Evolutionary conservation across 1,139 yeast species (phyloP).

Genomic region (Lodderomyces oxycetoniae): DNA sequence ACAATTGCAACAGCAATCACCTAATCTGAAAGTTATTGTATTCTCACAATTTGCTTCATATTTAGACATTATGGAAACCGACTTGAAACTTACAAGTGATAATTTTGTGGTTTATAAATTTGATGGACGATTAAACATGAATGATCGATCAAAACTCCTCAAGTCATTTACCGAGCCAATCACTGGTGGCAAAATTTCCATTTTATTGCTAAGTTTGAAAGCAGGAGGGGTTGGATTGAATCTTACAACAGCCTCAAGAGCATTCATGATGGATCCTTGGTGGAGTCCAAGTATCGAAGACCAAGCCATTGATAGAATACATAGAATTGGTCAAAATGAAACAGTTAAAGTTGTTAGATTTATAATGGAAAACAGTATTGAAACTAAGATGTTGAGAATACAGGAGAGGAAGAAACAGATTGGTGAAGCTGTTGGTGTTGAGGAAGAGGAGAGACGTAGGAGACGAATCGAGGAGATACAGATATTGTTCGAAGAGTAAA

Average conservation of each 20-base stretch:
- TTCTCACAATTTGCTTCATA: conserved; percentile 89
- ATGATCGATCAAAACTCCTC: conserved; percentile 60
- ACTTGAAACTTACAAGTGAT: conserved; percentile 39
- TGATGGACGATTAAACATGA: conserved; percentile 74
- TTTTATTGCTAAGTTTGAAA: conserved; percentile 71
- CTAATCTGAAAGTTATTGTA: conserved; percentile 74
- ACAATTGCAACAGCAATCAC: conserved; percentile 46
- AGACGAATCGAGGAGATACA: conserved; percentile 79
- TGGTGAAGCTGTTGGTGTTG: conserved; percentile 80
- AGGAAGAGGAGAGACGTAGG: conserved; percentile 69
- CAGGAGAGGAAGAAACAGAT: conserved; percentile 83
- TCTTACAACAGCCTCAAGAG: conserved; percentile 78
- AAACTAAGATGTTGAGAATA: conserved; percentile 80
- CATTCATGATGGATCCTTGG: conserved; percentile 96
- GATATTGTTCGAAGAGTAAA: conserved; percentile 58
- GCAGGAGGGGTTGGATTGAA: conserved; percentile 97
- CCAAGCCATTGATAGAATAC: conserved; percentile 92
- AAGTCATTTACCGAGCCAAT: conserved; percentile 44
- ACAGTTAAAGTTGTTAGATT: conserved; percentile 75
- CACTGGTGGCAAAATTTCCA: conserved; percentile 35
- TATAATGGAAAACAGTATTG: conserved; percentile 81
- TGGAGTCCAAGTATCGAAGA: conserved; percentile 95
- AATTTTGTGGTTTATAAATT: conserved; percentile 54
- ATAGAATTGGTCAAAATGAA: conserved; percentile 79
- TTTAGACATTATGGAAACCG: conserved; percentile 68